Evolutionary conservation across 2,329 filamentous ascomycete genomes (phyloP), one percentile per base, ranked within the genome.

Genomic region (Botrytis elliptica): DNA sequence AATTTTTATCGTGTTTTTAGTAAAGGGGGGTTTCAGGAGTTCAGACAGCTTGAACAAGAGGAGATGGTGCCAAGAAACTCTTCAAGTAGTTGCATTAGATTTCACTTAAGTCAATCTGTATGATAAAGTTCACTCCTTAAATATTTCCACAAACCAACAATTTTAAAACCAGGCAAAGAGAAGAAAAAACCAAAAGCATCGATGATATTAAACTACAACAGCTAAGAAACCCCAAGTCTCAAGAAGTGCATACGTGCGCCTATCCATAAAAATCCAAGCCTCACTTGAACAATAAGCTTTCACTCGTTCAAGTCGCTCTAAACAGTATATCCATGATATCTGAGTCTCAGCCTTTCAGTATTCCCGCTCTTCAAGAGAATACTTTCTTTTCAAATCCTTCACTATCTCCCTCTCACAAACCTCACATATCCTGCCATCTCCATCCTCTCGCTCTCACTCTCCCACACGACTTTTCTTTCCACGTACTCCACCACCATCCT

Each of bases 251-350:
- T 59, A 36, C 9, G 8, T 59, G 29, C 16, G 52, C n/a, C 9
- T 29, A 16, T 16, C 2, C n/a, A 8, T 29, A n/a, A n/a, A 7
- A 16, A 18, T 55, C 6, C 52, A 55, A 55, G 16, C 25, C n/a
- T 29, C 12, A 18, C n/a, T 18, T 18, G 5, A 7, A 4, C 6
- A 8, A 18, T 9, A 8, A 16, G 29, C 14, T 1, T 18, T 3
- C 25, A 29, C 25, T 55, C 14, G 0, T 29, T 18, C n/a, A 29
- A 29, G 18, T 2, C 3, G 7, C 0, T 29, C 1, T 18, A 6
- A 8, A n/a, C 6, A 55, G 3, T 18, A 16, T 25, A 29, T 7
- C 6, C 14, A n/a, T 0, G 1, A 29, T 18, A 7, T 3, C 29
- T 2, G 0, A 29, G 6, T 55, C n/a, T 29, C 52, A 18, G 33